Evolutionary conservation across 1,139 yeast genomes (phyloP).

Genomic region (Yamadazyma dushanensis): DNA sequence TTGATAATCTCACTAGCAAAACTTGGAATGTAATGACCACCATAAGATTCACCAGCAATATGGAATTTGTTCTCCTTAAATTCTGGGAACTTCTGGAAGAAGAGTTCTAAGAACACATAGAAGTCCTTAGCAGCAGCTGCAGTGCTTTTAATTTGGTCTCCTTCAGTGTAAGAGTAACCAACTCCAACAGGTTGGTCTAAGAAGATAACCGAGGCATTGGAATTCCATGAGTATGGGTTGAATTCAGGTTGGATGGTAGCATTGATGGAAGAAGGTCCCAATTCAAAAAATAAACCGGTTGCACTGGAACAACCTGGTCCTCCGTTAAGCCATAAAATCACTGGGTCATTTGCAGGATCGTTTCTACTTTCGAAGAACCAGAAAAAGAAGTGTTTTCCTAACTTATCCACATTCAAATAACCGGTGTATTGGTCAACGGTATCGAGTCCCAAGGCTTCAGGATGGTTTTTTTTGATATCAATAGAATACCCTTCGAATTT

Average conservation of each 20-base stretch:
- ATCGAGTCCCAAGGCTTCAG: conserved; percentile 50
- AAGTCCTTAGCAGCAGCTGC: conserved; percentile 78
- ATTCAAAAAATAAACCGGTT: conserved; percentile 88
- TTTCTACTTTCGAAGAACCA: conserved; percentile 92
- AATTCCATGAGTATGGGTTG: conserved; percentile 86
- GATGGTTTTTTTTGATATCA: conserved; percentile 42
- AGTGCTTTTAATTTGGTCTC: conserved; percentile 56
- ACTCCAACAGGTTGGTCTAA: conserved; percentile 95
- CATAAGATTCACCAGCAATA: conserved; percentile 86
- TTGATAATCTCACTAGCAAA: conserved; percentile 72
- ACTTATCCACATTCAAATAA: conserved; percentile 55
- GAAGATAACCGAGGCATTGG: conserved; percentile 86
- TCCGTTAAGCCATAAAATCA: conserved; percentile 86
- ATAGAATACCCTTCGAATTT: conserved; percentile 37
- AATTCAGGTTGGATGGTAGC: conserved; percentile 64
- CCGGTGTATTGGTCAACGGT: conserved; percentile 65
- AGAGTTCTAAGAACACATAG: conserved; percentile 72
- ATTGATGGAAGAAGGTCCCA: conserved; percentile 81
- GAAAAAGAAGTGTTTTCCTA: conserved; percentile 75
- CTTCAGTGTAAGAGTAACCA: conserved; percentile 72
- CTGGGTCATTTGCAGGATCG: conserved; percentile 83
- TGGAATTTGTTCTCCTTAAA: conserved; percentile 63
- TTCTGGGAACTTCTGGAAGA: conserved; percentile 73
- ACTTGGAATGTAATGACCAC: conserved; percentile 83
- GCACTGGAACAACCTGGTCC: conserved; percentile 91